Base-by-base conservation (phyloP, 2,329 filamentous ascomycete genomes). In the Aspergillus carbonarius region DNA sequence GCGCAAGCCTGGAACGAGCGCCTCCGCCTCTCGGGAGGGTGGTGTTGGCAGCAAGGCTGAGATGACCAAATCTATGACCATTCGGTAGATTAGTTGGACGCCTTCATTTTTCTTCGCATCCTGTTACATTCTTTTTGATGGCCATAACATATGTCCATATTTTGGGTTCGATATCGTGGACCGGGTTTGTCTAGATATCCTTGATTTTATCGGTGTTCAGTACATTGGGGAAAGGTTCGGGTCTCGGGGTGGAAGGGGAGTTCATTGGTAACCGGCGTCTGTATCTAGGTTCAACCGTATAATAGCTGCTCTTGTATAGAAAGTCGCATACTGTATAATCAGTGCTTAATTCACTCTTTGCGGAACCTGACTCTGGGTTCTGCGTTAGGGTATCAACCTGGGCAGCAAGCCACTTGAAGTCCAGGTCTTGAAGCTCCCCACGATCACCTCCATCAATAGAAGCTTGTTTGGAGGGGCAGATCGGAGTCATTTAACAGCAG, bases 61-160 rank as follows among this genome's bases (percentile, higher is more conserved):
- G 71, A 89, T 93, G 83, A 87, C 87, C 74, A 97, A 96, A 87
- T 91, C 93, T 77, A 96, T 96, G 90, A 97, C 93, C 47, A 93
- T 93, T 74, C 88, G 91, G 73, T 95, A 86, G 83, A 66, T 44
- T 48, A 20, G 39, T 15, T 47, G 30, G 55, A 25, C 53, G 32
- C 51, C 46, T 54, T 37, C 53, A 44, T 58, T 5, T 32, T 47
- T 54, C 59, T 53, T 44, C 55, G 44, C 20, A 18, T 50, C 57
- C 32, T 34, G 30, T 55, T 53, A 49, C 30, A 42, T 58, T 54
- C 48, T 25, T 17, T 54, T 60, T 51, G 34, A 58, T 59, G 30
- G 54, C 34, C 25, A 51, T 12, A 34, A 18, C 7, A 18, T 51
- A 25, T 18, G 25, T 37, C 42, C 23, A 50, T 48, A 37, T 27